Base-by-base conservation (phyloP, 2,329 filamentous ascomycete genomes). In the Xylogone sp. region DNA sequence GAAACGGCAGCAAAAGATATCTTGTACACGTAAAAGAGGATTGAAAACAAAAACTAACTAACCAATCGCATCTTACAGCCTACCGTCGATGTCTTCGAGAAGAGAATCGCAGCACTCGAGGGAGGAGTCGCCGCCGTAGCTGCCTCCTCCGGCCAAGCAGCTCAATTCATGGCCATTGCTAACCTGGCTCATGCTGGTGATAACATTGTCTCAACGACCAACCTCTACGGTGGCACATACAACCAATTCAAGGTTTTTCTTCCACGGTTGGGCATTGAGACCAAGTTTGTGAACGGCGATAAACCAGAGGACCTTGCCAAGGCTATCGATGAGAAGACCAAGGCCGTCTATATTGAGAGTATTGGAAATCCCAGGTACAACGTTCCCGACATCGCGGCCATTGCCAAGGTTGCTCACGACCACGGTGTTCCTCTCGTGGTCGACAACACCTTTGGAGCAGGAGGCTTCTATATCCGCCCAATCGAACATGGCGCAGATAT, bases 211-310 rank as follows among this genome's bases (percentile, higher is more conserved):
- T 87, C 90, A 12, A 96, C 93, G 6, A 86, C 86, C 47, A 96
- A 95, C 72, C 76, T 97, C 52, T 96, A 97, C 72, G 92, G 92
- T 59, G 92, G 92, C 68, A 97, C 93, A 16, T 97, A 96, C 77
- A 97, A 97, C 74, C 93, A 97, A 75, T 84, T 97, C 74, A 97
- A 97, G 75, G 91, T 97, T 44, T 81, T 90, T 59, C 77, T 97
- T 51, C 87, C 90, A 6, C 83, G 92, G n/a, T 73, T 96, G 44
- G 93, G 93, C 55, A 91, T 97, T 66, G 76, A 77, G 42, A 94
- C 90, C 65, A 96, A 92, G 74, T 97, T 97, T 62, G 81, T 96
- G 64, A 77, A 84, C 50, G 89, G 90, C 43, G 91, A 96, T 70
- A 84, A 83, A 53, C 75, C 88, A 13, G 86, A 86, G 60, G 90